phyloP scores from a whole-genome alignment of 257 asterid genomes.

The Capsicum rhomboideum region DNA sequence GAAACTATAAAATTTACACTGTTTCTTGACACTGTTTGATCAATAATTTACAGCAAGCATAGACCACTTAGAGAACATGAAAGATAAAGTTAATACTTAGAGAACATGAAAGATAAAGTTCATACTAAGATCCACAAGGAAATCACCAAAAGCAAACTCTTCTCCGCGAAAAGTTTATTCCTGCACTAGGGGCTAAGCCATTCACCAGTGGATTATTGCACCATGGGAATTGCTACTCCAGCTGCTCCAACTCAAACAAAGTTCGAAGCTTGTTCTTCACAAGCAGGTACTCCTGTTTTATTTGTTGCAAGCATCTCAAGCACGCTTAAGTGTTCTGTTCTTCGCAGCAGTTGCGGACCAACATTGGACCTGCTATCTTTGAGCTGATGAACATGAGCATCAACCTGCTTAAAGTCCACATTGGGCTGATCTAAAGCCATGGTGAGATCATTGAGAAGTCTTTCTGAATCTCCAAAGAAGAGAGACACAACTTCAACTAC shows the following conservation, averaged over 20 bases:
- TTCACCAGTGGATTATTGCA: constrained; percentile 15
- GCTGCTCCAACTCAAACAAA: constrained; percentile 57
- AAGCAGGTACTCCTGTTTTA: constrained; percentile 66
- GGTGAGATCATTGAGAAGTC: constrained; percentile 65
- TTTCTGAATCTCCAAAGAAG: constrained; percentile 77
- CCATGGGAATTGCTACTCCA: constrained; percentile 62
- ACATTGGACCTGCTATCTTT: constrained; percentile 95
- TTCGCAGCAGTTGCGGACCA: constrained; percentile 69
- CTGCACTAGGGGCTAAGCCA: neutral
- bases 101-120: neutral
- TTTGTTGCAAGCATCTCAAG: constrained; percentile 52
- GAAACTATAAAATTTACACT: no score
- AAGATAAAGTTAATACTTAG: neutral
- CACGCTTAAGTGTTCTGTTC: constrained; percentile 56
- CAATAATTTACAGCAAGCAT: neutral
- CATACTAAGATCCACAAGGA: neutral
- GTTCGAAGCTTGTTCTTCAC: constrained; percentile 62
- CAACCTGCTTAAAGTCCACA: constrained; percentile 69
- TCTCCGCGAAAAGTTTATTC: neutral
- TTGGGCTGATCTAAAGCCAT: constrained; percentile 48
- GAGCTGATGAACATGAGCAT: constrained; percentile 80
- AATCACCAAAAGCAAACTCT: neutral
- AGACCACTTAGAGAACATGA: neutral
- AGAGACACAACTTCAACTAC: constrained; percentile 75
- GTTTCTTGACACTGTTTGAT: neutral